Base-by-base conservation (phyloP, 164 flowering plant species). In the Platanus orientalis region DNA sequence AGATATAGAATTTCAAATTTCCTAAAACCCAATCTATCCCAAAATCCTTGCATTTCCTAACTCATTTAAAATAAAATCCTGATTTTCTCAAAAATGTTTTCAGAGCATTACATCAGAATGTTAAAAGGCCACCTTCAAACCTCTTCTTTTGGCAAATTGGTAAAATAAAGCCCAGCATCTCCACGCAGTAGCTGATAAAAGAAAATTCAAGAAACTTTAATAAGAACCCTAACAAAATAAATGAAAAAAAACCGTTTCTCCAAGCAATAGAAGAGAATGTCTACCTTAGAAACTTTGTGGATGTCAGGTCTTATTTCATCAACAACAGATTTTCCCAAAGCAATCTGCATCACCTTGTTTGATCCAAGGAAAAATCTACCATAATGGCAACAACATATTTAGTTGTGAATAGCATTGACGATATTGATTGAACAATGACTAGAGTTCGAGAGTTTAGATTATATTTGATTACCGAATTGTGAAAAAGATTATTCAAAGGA, bases 331-430 rank as follows among this genome's bases (percentile, higher is more conserved):
- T 88, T 81, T 1, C 93, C 93, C 2, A 87, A 65, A 24, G 93
- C 64, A 61, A 85, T 66, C 63, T 87, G 90, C 93, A 87, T 87
- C n/a, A 87, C 90, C 75, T 87, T 87, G 75, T 87, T 87, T 29
- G 90, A 81, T 10, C 93, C 93, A 36, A 87, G 88, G 61, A 87
- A 87, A 60, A 87, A 87, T 61, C 93, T 87, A 72, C n/a, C 23
- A 70, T 56, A n/a, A n/a, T n/a, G 3, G 20, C 16, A 14, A 51
- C 29, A 51, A 24, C 28, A 50, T 7, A 34, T 34, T 34, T 9
- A 34, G 9, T 9, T 34, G 4, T 34, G 4, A 34, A 4, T 4
- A 34, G 4, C 9, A 2, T 42, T 2, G 5, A 42, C 5, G 2
- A 42, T 42, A 2, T 14, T 42, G 17, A 42, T 42, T 42, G 47